Percentiles rank a stretch among this genome's conserved stretches.
Conservation (phyloP, 768 basidiomycete species). For the Russula virescens region DNA sequence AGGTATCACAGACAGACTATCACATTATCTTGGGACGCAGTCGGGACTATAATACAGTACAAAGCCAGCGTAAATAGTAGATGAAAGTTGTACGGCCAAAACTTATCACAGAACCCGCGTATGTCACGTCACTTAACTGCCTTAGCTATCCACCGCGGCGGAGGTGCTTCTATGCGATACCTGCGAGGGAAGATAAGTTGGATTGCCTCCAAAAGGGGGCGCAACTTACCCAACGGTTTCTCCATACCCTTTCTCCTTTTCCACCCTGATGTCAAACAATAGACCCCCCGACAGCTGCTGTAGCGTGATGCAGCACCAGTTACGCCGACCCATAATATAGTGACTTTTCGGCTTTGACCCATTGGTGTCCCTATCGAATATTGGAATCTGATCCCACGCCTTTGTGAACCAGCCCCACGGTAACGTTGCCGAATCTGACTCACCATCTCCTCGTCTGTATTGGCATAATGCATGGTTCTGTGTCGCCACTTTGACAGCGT, state of each 20-base stretch:
- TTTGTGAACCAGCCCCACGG: neutral
- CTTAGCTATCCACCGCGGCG: constrained; percentile 29
- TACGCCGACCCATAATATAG: constrained; percentile 81
- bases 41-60: constrained; percentile 12
- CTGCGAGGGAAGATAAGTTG: constrained; percentile 11
- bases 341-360: constrained; percentile 71
- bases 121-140: neutral
- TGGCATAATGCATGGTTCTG: constrained; percentile 71
- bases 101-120: neutral
- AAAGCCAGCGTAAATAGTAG: neutral
- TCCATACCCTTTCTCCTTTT: constrained; percentile 77
- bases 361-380: constrained; percentile 73
- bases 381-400: constrained; percentile 48
- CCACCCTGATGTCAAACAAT: constrained; percentile 79
- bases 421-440: neutral
- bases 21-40: neutral
- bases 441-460: constrained; percentile 90
- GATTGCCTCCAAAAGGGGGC: neutral
- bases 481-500: constrained; percentile 76
- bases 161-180: constrained; percentile 29
- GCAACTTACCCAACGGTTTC: constrained; percentile 65
- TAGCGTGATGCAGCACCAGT: constrained; percentile 75
- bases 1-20: neutral
- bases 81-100: constrained; percentile 5
- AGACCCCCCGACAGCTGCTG: constrained; percentile 56